Conservation (phyloP, 306 rosid genomes). For the Citrullus amarus region DNA sequence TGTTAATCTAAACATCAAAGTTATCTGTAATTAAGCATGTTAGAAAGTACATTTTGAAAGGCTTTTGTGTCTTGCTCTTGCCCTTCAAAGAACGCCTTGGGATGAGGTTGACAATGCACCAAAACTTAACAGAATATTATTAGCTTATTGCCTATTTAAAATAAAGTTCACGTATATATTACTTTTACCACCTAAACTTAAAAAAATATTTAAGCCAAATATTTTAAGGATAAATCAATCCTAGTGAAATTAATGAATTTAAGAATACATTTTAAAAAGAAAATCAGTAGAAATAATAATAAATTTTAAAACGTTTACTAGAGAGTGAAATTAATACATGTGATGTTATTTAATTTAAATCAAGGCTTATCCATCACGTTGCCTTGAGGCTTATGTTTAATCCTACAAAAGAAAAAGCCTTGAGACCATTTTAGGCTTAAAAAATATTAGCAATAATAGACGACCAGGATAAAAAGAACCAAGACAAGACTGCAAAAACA, state of each 20-base stretch:
- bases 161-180: not conserved
- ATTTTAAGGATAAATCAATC: not conserved
- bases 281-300: not conserved
- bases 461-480: not conserved
- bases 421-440: not conserved
- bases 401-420: not conserved
- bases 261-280: not conserved
- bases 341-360: not conserved
- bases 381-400: not conserved
- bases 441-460: not conserved
- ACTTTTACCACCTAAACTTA: not conserved
- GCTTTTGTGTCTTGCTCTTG: not conserved
- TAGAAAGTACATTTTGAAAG: not conserved
- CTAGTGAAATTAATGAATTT: not conserved
- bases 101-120: not conserved
- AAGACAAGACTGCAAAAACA: not conserved
- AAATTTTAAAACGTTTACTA: not conserved
- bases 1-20: not conserved
- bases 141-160: not conserved
- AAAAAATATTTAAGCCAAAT: too few relatives aligned
- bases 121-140: not conserved
- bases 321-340: not conserved
- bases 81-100: not conserved
- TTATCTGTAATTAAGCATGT: too few relatives aligned
- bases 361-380: not conserved